Base-by-base conservation (phyloP, 805 yeast genomes). In the Candida succiphila region DNA sequence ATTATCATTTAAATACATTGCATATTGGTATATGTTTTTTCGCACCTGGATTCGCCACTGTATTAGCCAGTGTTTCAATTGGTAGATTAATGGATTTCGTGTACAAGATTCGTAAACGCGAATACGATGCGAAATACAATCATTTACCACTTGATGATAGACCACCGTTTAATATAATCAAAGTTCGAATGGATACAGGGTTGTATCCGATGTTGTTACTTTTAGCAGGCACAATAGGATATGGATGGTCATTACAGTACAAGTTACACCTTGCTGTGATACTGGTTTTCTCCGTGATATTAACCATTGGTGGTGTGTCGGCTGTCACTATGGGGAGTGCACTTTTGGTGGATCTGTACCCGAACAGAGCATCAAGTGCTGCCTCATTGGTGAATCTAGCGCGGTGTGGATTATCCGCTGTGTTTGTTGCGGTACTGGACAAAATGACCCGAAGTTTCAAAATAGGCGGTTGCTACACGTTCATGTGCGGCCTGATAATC, bases 401-500 rank as follows among this genome's bases (percentile, higher is more conserved):
- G 17, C 61, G 96, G 44, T 87, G 95, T 49, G 60, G 72, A n/a
- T 45, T 74, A 31, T 78, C 79, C 21, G 94, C 94, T 0, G 65
- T 73, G 1, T 75, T 81, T 28, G 66, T 80, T 16, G 92, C 83
- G 1, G 77, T 75, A 3, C 60, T 84, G 16, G 67, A 74, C 16
- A 65, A 58, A 31, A 81, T 87, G 89, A 60, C 65, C 12, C 35
- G 36, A 0, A 39, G 58, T 1, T 61, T 87, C 72, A 72, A 73
- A 0, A 54, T 71, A 10, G 95, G 95, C 2, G 92, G 95, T 14
- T 70, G 83, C 1, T 84, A 76, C 46, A 77, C 94, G 0, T 61
- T 86, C n/a, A 54, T 83, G 65, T 76, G 78, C 2, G 77, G 65
- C 0, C 33, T 78, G n/a, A 33, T 41, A 10, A 21, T 21, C 23